Base-by-base conservation (phyloP, 495 filamentous ascomycete genomes). In the Amphirosellinia nigrospora region DNA sequence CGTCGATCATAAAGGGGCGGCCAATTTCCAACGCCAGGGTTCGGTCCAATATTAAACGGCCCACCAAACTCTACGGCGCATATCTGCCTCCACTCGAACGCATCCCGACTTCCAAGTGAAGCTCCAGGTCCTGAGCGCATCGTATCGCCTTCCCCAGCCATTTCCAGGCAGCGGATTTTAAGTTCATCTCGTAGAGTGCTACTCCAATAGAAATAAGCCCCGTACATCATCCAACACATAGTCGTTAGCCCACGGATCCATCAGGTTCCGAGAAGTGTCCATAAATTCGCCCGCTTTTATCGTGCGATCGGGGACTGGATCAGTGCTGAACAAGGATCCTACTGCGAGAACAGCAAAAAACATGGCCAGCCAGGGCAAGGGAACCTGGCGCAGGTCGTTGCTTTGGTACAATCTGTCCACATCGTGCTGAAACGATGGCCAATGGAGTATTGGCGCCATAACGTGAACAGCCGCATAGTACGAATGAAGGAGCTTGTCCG, bases 41-140 rank as follows among this genome's bases (percentile, higher is more conserved):
- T 64, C 96, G 88, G 82, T 99, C 96, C 83, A 94, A 93, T 56
- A 91, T 88, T 98, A 98, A 69, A 97, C 88, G 39, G 92, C 88
- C 96, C 96, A 99, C 96, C 96, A 99, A 15, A 97, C 88, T 59
- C 96, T 87, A 66, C 92, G 86, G 62, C 94, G 86, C 89, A 93
- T 94, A 75, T 98, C 96, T n/a, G 85, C 88, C 78, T 98, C 96
- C 19, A 97, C 81, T 41, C 21, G 76, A 76, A 48, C 71, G 76
- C 30, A 73, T 53, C 16, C 74, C 76, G 11, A 90, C 82, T 70
- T 98, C 94, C 30, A 87, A 84, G 73, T 98, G 90, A 32, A 99
- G 82, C 4, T 94, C 95, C 68, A 97, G 88, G 76, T 96, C 93
- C 80, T 97, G 96, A 0, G 93, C 91, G 50, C 94, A 91, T 66